A percentile compares a stretch with the other conserved stretches of the same genome.
Evolutionary conservation across 2,329 filamentous ascomycete genomes (phyloP).

Genomic region (Pseudodiploospora longispora): DNA sequence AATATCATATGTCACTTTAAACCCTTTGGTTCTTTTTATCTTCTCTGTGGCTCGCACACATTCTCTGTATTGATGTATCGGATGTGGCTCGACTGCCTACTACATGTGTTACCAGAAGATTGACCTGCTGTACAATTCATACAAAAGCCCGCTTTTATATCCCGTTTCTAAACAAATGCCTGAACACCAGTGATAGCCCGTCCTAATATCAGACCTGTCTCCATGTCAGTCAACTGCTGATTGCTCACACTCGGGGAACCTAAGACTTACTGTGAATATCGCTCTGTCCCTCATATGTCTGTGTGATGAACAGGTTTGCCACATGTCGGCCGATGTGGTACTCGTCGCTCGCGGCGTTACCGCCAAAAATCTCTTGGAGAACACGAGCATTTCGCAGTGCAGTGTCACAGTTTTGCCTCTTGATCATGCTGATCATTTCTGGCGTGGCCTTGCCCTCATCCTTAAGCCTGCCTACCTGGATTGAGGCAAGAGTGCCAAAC

Average conservation of each 20-base stretch:
- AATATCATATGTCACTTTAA: too few species aligned
- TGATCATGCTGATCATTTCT: slow-evolving; percentile 96
- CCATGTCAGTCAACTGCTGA: slow-evolving; percentile 18
- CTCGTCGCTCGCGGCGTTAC: slow-evolving; percentile 96
- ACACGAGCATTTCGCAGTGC: slow-evolving; percentile 71
- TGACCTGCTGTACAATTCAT: too few species aligned
- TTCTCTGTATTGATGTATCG: too few species aligned
- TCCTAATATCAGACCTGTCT: slow-evolving; percentile 58
- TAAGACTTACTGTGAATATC: slow-evolving; percentile 80
- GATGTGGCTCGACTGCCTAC: too few species aligned
- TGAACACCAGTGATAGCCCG: slow-evolving; percentile 67
- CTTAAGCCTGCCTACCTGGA: slow-evolving; percentile 88
- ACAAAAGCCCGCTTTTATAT: not conserved
- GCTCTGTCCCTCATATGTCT: slow-evolving; percentile 97
- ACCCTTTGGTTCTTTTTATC: too few species aligned
- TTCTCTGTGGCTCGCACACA: too few species aligned
- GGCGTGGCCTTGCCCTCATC: slow-evolving; percentile 80
- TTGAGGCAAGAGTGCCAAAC: slow-evolving; percentile 80
- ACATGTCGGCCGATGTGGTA: slow-evolving; percentile 94
- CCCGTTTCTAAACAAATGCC: slow-evolving; percentile 56
- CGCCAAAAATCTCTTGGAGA: slow-evolving; percentile 93
- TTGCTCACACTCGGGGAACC: not conserved
- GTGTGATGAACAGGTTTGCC: slow-evolving; percentile 91
- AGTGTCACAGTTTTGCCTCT: slow-evolving; percentile 93
- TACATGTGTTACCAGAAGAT: too few species aligned